phyloP scores from a whole-genome alignment of 2,329 filamentous ascomycete genomes.

The Ramularia endophylla region DNA sequence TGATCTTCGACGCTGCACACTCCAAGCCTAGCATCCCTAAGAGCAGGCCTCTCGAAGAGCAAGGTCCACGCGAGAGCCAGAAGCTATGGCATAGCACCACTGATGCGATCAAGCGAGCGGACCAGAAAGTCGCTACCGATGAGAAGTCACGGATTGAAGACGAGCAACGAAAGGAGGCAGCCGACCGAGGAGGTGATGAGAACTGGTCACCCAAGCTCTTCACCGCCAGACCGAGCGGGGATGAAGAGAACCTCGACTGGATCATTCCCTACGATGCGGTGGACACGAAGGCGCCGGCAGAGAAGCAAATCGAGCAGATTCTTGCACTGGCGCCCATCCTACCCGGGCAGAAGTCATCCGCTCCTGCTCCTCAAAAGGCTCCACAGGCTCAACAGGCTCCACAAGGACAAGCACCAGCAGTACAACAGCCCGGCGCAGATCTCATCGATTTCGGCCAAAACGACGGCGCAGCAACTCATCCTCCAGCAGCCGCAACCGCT shows the following conservation, averaged over 20 bases:
- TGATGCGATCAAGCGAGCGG: slow-evolving; percentile 72
- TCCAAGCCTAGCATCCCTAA: slow-evolving; percentile 70
- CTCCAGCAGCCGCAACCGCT: slow-evolving; percentile 4
- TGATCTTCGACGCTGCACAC: slow-evolving; percentile 80
- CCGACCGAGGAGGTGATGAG: slow-evolving; percentile 68
- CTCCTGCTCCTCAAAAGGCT: slow-evolving; percentile 2
- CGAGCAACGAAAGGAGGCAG: slow-evolving; percentile 81
- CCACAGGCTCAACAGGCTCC: slow-evolving; percentile 5
- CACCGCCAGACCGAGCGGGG: slow-evolving; percentile 56
- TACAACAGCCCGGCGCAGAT: slow-evolving; percentile 30
- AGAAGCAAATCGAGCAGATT: slow-evolving; percentile 74
- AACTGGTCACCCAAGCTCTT: slow-evolving; percentile 90
- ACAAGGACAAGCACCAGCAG: slow-evolving; percentile 8
- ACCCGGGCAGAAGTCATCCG: slow-evolving; percentile 58
- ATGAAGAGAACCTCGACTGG: slow-evolving; percentile 86
- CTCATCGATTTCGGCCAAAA: slow-evolving; percentile 55
- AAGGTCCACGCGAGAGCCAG: slow-evolving; percentile 86
- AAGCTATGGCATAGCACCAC: slow-evolving; percentile 78
- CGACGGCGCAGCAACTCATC: slow-evolving; percentile 22
- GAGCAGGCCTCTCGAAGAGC: slow-evolving; percentile 73
- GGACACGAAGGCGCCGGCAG: slow-evolving; percentile 55
- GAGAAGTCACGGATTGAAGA: slow-evolving; percentile 98
- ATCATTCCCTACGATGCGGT: slow-evolving; percentile 71
- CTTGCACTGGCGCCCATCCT: slow-evolving; percentile 80
- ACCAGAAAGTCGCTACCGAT: slow-evolving; percentile 84